Percentiles rank a stretch among this genome's conserved stretches.
These are phyloP conservation scores for Plasmodium fragile DNA, from an alignment of 169 alveolate species.

Conservation along the genomic window DNA sequence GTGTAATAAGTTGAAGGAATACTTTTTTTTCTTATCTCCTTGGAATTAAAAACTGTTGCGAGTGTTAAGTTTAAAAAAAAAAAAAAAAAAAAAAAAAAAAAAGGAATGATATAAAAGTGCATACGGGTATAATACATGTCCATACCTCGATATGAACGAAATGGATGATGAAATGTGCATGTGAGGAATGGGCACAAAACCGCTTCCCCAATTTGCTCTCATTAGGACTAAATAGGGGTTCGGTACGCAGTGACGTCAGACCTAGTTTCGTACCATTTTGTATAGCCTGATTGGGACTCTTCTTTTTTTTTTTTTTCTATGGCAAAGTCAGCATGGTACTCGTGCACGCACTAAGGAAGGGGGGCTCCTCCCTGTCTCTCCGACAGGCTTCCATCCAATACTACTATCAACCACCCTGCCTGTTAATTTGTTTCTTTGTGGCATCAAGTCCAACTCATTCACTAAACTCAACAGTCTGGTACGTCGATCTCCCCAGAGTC, in stretches of 20 bases:
- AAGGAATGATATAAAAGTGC: background rate
- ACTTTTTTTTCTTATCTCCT: background rate
- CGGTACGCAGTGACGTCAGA: background rate
- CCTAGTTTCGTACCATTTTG: background rate
- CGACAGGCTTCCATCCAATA: background rate
- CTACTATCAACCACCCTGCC: background rate
- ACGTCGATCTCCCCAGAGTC: conserved; percentile 93
- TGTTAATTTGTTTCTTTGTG: no score
- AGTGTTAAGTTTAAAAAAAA: background rate
- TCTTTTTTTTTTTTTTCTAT: background rate
- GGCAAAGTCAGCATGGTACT: background rate
- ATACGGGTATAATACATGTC: background rate
- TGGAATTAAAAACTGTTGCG: background rate
- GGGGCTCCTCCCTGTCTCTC: background rate
- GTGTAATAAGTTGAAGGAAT: background rate
- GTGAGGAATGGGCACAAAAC: background rate
- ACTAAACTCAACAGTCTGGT: conserved; percentile 81
- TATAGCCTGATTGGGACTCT: background rate
- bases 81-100: no score
- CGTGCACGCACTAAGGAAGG: background rate
- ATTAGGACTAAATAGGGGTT: background rate
- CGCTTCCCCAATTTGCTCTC: background rate
- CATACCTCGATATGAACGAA: background rate
- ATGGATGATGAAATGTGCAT: background rate
- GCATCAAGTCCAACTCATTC: background rate